Base-by-base conservation (phyloP, 257 asterid species). In the Ehretia macrophylla region DNA sequence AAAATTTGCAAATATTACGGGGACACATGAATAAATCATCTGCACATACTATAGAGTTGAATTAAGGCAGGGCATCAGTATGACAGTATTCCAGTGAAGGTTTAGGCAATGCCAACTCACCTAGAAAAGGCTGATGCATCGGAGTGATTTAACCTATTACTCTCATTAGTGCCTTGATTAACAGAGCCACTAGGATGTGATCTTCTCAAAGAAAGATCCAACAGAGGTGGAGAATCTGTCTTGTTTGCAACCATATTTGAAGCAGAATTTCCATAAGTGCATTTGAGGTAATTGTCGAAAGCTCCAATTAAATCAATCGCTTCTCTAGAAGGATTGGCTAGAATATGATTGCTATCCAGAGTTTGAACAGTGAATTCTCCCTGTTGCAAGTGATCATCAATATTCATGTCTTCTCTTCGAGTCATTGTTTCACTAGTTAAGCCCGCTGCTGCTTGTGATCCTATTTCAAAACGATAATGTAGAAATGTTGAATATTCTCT, bases 221-320 rank as follows among this genome's bases (percentile, higher is more conserved):
- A 59, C 19, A 70, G 49, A 5, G 94, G 93, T 51, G 69, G 62
- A 23, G 68, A 47, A 51, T 85, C 88, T 11, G 72, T 68, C 74
- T 75, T 82, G 79, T 67, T 84, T 52, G 76, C 32, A 62, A 72
- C 74, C 45, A 58, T 56, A 63, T 67, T 70, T 8, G 81, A 54
- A 32, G 77, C 62, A 51, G 78, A 58, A 49, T 56, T 69, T 64
- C 65, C 65, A 10, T 71, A 64, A 46, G 44, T 60, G 62, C 80
- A 77, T 48, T 75, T 78, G 45, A 61, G 68, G 71, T 76, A 71
- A 62, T 80, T 81, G 72, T 85, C 95, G 35, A 88, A 84, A 32
- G 89, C 73, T 69, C 96, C 99, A 16, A 93, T 86, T 62, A 93
- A 80, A 67, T 89, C 95, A 32, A 89, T 93, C 69, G 95, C 97